These are phyloP conservation scores for Lodderomyces beijingensis DNA, from an alignment of 1,139 yeast species.

Conservation along the genomic window DNA sequence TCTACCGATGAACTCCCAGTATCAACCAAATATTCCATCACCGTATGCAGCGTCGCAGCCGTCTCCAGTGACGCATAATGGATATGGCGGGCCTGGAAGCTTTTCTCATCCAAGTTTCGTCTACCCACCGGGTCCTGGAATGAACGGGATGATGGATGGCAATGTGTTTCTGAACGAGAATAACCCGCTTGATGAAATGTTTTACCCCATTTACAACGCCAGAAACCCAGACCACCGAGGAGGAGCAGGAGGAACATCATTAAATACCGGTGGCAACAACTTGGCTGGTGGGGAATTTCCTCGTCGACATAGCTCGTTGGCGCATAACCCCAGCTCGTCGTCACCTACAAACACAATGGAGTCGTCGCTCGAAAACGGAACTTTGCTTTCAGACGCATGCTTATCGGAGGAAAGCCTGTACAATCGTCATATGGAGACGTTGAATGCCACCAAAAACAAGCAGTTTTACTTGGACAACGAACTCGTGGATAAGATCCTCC, in stretches of 20 bases:
- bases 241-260: too few species aligned
- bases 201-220: conserved; percentile 15
- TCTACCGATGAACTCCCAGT: too few species aligned
- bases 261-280: too few species aligned
- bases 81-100: too few species aligned
- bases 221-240: not conserved
- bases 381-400: conserved; percentile 3
- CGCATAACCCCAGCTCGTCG: conserved; percentile 17
- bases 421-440: conserved; percentile 16
- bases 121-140: too few species aligned
- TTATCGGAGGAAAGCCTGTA: conserved; percentile 14
- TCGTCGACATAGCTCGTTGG: too few species aligned
- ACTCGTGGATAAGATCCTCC: conserved; percentile 15
- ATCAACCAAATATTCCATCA: conserved; percentile 9
- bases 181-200: conserved; percentile 40
- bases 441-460: conserved; percentile 23
- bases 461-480: conserved; percentile 27
- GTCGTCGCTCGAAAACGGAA: conserved; percentile 16
- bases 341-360: conserved; percentile 38
- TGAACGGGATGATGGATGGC: not conserved
- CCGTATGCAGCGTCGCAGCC: conserved; percentile 14
- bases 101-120: conserved; percentile 1
- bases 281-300: too few species aligned
- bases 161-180: conserved; percentile 34
- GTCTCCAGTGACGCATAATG: conserved; percentile 8